phyloP scores from a whole-genome alignment of 345 rosid species.

The Aquilaria sinensis region DNA sequence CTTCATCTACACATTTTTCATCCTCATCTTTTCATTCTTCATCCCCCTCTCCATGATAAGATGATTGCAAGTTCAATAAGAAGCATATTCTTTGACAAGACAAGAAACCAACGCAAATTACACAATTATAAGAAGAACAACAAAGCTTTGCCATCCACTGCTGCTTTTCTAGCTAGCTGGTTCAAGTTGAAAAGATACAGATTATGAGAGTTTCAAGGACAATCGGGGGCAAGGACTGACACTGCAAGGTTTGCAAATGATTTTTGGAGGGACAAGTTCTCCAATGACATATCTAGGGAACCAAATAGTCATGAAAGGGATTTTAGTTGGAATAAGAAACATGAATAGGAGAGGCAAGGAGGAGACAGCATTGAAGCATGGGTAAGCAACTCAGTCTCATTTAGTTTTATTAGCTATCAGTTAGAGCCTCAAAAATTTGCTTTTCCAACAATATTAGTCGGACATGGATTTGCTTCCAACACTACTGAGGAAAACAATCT shows the following conservation, averaged over 20 bases:
- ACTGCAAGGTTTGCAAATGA: constrained; percentile 58
- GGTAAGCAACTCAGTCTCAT: constrained; percentile 21
- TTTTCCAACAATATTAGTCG: constrained; percentile 18
- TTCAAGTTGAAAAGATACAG: constrained; percentile 49
- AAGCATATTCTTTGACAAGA: constrained; percentile 28
- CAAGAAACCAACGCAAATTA: constrained; percentile 20
- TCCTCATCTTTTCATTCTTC: too few relatives aligned
- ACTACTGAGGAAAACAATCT: constrained; percentile 16
- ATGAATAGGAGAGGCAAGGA: constrained; percentile 16
- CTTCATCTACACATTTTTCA: too few relatives aligned
- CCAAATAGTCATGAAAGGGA: constrained; percentile 25
- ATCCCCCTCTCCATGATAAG: constrained; percentile 4
- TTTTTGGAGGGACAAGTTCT: constrained; percentile 21
- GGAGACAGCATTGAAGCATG: constrained; percentile 13
- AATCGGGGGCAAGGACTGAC: constrained; percentile 80
- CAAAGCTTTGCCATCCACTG: constrained; percentile 31
- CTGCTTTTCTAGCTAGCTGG: constrained; percentile 29
- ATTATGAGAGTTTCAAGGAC: constrained; percentile 75
- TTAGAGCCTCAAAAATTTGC: constrained; percentile 39
- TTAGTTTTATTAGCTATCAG: constrained; percentile 26
- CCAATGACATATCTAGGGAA: constrained; percentile 24
- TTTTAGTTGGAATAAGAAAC: constrained; percentile 15
- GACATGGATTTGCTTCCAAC: constrained; percentile 29
- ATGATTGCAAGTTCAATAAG: constrained; percentile 31
- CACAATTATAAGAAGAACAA: constrained; percentile 24